Evolutionary conservation across 1,284 basidiomycete species (phyloP), one percentile per base, ranked within the genome.

Genomic region (Puccinia brachypodii): DNA sequence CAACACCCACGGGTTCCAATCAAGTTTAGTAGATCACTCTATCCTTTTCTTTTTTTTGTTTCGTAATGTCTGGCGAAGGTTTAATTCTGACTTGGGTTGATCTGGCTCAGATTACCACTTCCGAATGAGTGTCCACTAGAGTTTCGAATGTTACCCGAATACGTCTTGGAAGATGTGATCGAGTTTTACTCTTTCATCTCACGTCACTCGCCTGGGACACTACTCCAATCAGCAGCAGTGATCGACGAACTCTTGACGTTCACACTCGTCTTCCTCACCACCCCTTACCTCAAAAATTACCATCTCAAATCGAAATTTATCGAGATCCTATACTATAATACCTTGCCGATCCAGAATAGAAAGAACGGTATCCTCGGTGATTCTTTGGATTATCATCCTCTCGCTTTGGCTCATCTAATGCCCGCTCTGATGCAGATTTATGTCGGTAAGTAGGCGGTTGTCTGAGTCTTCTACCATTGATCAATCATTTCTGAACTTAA

Each of bases 271-370:
- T 98, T 98, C 90, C 88, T 99, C 79, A 92, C 93, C 8, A 97
- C 95, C 7, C 94, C 94, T 0, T 98, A 96, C 86, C 95, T 99
- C 88, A 98, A 97, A 88, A 99, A 99, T 84, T 97, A 97, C 0
- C 98, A 97, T 89, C 87, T 99, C 84, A 98, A 98, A 87, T 92
- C 95, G n/a, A 98, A 99, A 87, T 92, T 99, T 64, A 94, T 98
- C 83, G 94, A 96, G 93, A 92, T 93, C 8, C 87, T 98, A 40
- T 94, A 94, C 86, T 92, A 92, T 87, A 92, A 94, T 31, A 91
- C 93, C 40, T 90, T 92, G 87, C 90, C 91, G 14, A 93, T 92
- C 85, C 92, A 92, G 14, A 89, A 93, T 53, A 91, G 92, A 84
- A 89, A 90, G 42, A 90, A 90, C 82, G 95, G 96, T 14, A 90